Evolutionary conservation across 768 basidiomycete genomes (phyloP), one percentile per base, ranked within the genome.

Genomic region (Leccinum variicolor): DNA sequence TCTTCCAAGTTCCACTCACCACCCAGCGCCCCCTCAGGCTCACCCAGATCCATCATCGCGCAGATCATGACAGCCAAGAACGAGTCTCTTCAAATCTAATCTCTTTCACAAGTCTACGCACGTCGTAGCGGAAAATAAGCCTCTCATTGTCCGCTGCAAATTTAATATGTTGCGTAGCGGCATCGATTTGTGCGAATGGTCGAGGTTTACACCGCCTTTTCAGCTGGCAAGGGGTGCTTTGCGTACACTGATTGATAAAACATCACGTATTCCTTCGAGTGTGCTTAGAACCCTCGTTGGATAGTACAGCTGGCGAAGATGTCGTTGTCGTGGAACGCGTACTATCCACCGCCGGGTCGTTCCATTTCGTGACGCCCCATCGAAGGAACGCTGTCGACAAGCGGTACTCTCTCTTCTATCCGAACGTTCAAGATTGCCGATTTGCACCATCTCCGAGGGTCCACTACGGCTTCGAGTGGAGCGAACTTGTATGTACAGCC

Each of bases 261-360:
- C 7, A 33, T 19, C 50, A 50, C 14, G 34, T 7, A 9, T 14
- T 50, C 1, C 31, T 34, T 15, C 21, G 31, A 15, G 21, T 51
- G 14, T 50, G 26, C 21, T 4, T 50, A 19, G 48, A 7, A 4
- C 28, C 48, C 19, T 5, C 11, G 7, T 33, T 5, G 2, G 13
- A 1, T 29, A 31, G 29, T 41, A 34, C 39, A 13, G 41, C 11
- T 6, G 8, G 19, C 1, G 54, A 53, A 3, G 55, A 62, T 2
- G 41, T 36, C 15, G 13, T 48, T 1, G 23, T 66, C 13, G n/a
- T 67, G 9, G 65, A 66, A 49, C 56, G 65, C 8, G 54, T 66
- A 6, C 55, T 64, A 6, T 64, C 62, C 5, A 36, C 55, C 0
- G 41, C 11, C 5, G 62, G 57, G 6, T 39, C 39, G 6, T 43